Evolutionary conservation across 192 early-diverging fungal genomes (phyloP), one percentile per base, ranked within the genome.

Genomic region (Dissophora globulifera): DNA sequence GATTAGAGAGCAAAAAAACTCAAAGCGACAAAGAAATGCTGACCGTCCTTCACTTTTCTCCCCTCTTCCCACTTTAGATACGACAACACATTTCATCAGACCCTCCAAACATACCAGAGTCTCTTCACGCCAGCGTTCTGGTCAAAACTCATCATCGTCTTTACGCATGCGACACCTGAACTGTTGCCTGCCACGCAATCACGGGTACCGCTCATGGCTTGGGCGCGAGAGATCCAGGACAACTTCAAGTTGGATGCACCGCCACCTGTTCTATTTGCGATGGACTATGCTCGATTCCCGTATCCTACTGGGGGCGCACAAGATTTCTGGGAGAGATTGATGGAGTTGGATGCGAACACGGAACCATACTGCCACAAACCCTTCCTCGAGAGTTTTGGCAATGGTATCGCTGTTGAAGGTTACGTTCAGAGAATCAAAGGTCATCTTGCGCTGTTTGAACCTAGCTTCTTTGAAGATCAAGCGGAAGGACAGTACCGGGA

Each of bases 281-380:
- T 75, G 71, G 71, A 75, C 17, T 75, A 66, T 32, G 43, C 50
- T 13, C 62, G 71, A 25, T 75, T 75, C 40, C 71, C 71, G 0
- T 75, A 75, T 29, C 62, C 71, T 9, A 27, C 46, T 4, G 71
- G 71, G 13, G 71, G 71, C 4, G 71, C 71, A 54, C 71, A 75
- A 45, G 71, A 75, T 38, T 64, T 75, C 30, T 75, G 71, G 71
- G 71, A 75, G n/a, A 15, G 56, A 10, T 41, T 75, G 43, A 75
- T 75, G 71, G 71, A 75, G 41, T 19, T 75, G 43, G 71, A 75
- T 54, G 71, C 71, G 8, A 75, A 75, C 20, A 75, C 71, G n/a
- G 71, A 75, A 15, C 71, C 71, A 0, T 75, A 75, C 27, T 75
- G 71, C 33, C 71, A 75, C 45, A 59, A 65, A 30, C 71, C 71